These are phyloP conservation scores for Ustilago cynodontis DNA, from an alignment of 1,284 basidiomycete species.

Conservation along the genomic window DNA sequence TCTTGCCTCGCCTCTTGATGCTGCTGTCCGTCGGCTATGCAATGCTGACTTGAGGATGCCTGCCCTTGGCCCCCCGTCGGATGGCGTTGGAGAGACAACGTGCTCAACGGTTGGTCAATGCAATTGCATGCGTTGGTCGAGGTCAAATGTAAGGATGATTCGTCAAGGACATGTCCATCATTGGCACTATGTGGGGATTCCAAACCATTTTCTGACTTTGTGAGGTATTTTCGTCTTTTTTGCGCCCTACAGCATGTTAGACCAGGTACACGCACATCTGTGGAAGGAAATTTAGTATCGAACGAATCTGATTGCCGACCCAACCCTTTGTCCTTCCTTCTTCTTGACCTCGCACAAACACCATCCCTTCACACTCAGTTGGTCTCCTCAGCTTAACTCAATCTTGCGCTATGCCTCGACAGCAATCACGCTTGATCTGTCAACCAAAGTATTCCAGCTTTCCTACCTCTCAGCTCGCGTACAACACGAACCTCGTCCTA, in stretches of 20 bases:
- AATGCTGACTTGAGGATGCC: too few species aligned
- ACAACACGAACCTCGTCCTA: too few species aligned
- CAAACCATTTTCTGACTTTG: background rate
- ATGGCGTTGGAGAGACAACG: background rate
- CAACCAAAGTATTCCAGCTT: background rate
- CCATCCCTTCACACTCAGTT: background rate
- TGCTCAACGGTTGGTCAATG: background rate
- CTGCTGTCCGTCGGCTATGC: too few species aligned
- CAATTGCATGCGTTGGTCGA: too few species aligned
- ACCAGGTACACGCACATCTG: background rate
- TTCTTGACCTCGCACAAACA: slow-evolving; percentile 10
- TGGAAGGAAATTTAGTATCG: too few species aligned
- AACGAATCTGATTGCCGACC: slow-evolving; percentile 13
- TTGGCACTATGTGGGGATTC: background rate
- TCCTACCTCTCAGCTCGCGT: too few species aligned
- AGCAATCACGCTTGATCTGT: too few species aligned
- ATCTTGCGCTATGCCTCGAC: too few species aligned
- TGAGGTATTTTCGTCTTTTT: background rate
- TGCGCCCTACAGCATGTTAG: too few species aligned
- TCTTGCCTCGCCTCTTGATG: too few species aligned
- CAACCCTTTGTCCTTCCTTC: background rate
- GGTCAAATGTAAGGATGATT: background rate
- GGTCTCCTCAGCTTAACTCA: too few species aligned
- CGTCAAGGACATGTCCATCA: background rate
- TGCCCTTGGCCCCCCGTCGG: too few species aligned